Conservation (phyloP, 2,329 filamentous ascomycete species). For the Colletotrichum sp. region DNA sequence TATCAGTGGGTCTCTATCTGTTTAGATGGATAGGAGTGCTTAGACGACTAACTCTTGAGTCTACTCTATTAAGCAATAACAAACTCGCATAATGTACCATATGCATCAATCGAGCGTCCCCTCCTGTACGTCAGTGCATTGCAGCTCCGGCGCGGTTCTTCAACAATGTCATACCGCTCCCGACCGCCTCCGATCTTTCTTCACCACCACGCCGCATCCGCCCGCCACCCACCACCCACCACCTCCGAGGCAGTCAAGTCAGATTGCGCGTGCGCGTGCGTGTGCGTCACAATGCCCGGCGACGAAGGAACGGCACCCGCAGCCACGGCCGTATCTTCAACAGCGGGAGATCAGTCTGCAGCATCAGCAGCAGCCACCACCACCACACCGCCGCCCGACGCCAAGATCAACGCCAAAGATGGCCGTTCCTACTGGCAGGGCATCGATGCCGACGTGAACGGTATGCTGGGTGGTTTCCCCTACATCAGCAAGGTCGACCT, state of each 20-base stretch:
- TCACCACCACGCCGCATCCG: conserved; percentile 4
- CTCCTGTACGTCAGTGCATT: neutral
- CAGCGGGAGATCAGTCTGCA: neutral
- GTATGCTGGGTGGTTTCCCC: conserved; percentile 80
- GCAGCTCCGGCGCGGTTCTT: conserved; percentile 6
- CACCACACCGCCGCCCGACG: conserved; percentile 31
- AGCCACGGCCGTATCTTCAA: neutral
- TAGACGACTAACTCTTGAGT: rapidly evolving
- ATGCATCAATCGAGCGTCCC: neutral
- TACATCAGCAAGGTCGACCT: conserved; percentile 73
- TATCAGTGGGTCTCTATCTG: neutral
- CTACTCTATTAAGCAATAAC: neutral
- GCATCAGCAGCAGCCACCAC: neutral
- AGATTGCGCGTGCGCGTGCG: neutral
- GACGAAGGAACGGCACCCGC: neutral
- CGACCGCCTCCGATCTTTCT: conserved; percentile 1
- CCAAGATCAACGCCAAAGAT: conserved; percentile 37
- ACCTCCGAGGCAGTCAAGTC: neutral
- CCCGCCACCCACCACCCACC: neutral
- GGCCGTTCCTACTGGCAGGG: conserved; percentile 53
- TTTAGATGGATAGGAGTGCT: neutral
- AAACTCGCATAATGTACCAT: neutral
- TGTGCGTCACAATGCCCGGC: neutral
- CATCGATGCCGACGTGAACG: conserved; percentile 56
- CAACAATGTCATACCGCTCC: conserved; percentile 14